Evolutionary conservation across 345 rosid genomes (phyloP), one percentile per base, ranked within the genome.

Genomic region (Bruguiera sexangula): DNA sequence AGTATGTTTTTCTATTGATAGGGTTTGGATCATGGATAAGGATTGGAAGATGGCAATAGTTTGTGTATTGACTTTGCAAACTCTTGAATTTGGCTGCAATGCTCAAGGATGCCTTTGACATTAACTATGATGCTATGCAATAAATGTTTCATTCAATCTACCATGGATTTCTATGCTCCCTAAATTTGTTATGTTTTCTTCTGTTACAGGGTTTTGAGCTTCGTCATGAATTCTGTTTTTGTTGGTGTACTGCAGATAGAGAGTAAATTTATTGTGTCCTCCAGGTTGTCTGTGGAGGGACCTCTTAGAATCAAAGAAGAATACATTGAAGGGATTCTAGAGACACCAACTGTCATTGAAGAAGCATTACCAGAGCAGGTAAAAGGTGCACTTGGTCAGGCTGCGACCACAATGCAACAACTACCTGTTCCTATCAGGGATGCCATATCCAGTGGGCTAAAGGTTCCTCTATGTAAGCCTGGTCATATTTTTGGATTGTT

Each of bases 291-390:
- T 72, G 81, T 95, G n/a, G 97, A 95, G 82, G 99, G 99, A 73
- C 97, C 99, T n/a, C 76, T 85, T 67, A 85, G 99, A 69, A 80
- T 95, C 84, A 95, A 82, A 78, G 97, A 95, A 72, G 97, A 89
- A 74, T 91, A 88, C 65, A 69, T 83, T 63, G 99, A 95, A 84
- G 97, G 92, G 66, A 64, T 83, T 69, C 26, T 95, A 9, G 96
- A 91, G 69, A 80, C 92, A 27, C 97, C 99, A 43, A 85, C 84
- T 9, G 66, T 95, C 48, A 82, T 95, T 75, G 92, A 89, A 86
- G 96, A 91, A 76, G 71, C 92, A 48, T 69, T 95, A 31, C 99
- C 97, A 62, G 89, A 84, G 58, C 92, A 89, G 87, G 83, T 95
- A 66, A 95, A 84, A 83, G 89, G 88, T 59, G 87, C 81, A 50